phyloP scores from a whole-genome alignment of 2,329 filamentous ascomycete genomes.

The Fusarium guadeloupense region DNA sequence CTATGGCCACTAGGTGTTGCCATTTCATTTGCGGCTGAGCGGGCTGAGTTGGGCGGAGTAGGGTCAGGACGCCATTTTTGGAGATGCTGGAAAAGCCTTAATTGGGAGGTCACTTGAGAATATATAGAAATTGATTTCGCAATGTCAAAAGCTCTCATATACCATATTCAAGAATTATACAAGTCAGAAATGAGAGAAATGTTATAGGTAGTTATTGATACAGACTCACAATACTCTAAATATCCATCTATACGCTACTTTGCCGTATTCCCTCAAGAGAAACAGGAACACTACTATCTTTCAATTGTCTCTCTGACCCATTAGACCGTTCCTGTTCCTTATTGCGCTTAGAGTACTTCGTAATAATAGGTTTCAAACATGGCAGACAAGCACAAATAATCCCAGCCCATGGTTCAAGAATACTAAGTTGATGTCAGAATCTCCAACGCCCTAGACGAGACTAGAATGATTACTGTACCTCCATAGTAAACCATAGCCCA shows the following conservation, averaged over 20 bases:
- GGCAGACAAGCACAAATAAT: slow-evolving; percentile 23
- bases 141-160: too few species aligned
- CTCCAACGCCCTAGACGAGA: not conserved
- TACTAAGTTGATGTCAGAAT: not conserved
- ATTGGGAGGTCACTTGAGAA: too few species aligned
- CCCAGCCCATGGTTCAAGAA: slow-evolving; percentile 17
- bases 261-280: not conserved
- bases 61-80: not conserved
- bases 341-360: not conserved
- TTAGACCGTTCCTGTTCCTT: not conserved
- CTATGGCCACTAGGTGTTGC: not conserved
- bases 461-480: not conserved
- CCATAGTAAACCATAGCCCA: not conserved
- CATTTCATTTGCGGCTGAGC: not conserved
- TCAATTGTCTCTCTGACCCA: not conserved
- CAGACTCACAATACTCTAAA: too few species aligned
- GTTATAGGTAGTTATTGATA: too few species aligned
- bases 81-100: too few species aligned
- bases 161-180: too few species aligned
- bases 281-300: not conserved
- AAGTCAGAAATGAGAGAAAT: not conserved
- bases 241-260: not conserved
- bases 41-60: not conserved
- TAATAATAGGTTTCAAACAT: slow-evolving; percentile 5
- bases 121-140: too few species aligned